A percentile compares a stretch with the other conserved stretches of the same genome.
Evolutionary conservation across 768 basidiomycete species (phyloP).

Genomic region (Lanmaoa pseudosensibilis): DNA sequence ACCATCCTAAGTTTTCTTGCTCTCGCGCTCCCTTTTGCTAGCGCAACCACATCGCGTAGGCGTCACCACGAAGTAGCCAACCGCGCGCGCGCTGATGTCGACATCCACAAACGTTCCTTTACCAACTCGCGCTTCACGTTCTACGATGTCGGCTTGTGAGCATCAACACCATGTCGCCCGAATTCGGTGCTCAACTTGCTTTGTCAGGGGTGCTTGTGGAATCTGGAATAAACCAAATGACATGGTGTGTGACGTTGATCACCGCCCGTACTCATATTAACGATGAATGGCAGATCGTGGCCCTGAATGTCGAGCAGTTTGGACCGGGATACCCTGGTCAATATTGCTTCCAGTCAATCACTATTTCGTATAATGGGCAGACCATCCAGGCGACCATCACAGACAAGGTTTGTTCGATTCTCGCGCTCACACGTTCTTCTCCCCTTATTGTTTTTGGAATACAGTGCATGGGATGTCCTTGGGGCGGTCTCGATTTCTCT

Average conservation of each 20-base stretch:
- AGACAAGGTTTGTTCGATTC: constrained; percentile 50
- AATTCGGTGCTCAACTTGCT: not conserved
- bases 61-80: constrained; percentile 49
- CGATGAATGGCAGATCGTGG: constrained; percentile 22
- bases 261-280: not conserved
- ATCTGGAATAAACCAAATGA: constrained; percentile 36
- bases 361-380: constrained; percentile 57
- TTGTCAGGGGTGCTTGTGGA: constrained; percentile 56
- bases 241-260: constrained; percentile 2
- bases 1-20: constrained; percentile 36
- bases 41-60: constrained; percentile 26
- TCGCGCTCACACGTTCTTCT: not conserved
- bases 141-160: constrained; percentile 54
- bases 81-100: constrained; percentile 41
- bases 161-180: not conserved
- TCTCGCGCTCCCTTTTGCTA: constrained; percentile 35
- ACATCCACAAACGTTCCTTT: constrained; percentile 36
- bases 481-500: constrained; percentile 67
- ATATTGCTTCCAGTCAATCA: constrained; percentile 63
- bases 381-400: constrained; percentile 52
- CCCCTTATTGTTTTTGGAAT: not conserved
- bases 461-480: constrained; percentile 67
- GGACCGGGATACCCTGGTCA: constrained; percentile 61
- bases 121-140: constrained; percentile 47
- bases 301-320: constrained; percentile 42